phyloP scores from a whole-genome alignment of 225 moss, liverwort and hornwort species.

The Physcomitrellopsis africana region DNA sequence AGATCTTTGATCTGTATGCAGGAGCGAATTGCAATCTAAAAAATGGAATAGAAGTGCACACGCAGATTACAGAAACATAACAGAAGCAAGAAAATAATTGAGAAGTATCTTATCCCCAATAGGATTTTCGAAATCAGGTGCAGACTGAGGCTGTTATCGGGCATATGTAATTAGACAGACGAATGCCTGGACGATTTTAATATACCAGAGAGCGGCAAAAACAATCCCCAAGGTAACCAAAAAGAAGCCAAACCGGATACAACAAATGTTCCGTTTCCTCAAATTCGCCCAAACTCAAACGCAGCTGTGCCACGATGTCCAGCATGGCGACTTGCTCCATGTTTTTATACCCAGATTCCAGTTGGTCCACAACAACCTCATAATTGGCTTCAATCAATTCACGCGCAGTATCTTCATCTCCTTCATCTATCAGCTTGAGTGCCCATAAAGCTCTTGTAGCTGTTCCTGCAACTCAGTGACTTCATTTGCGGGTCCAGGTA shows the following conservation, averaged over 20 bases:
- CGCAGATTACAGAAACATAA: not conserved
- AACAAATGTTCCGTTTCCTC: conserved; percentile 62
- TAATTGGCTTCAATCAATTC: conserved; percentile 76
- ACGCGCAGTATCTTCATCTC: conserved; percentile 69
- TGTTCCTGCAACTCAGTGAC: conserved; percentile 56
- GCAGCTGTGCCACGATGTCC: conserved; percentile 77
- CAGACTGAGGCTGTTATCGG: not conserved
- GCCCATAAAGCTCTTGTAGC: conserved; percentile 70
- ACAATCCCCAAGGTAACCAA: not conserved
- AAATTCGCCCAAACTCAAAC: conserved; percentile 77
- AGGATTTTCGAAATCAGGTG: not conserved
- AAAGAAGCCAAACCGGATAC: conserved; percentile 42
- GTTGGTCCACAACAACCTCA: conserved; percentile 65
- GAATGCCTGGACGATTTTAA: not conserved
- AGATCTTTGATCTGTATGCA: conserved; percentile 58
- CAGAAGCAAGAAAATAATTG: not conserved
- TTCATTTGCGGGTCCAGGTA: conserved; percentile 38
- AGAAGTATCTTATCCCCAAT: not conserved
- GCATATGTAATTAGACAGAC: not conserved
- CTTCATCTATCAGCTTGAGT: conserved; percentile 70
- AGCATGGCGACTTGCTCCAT: conserved; percentile 82
- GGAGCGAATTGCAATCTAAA: conserved; percentile 5
- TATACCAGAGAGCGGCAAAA: not conserved
- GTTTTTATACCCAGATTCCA: conserved; percentile 60
- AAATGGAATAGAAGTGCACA: not conserved